Percentiles rank a stretch among this genome's conserved stretches.
Conservation (phyloP, 73 alveolate species). For the Symbiodinium pilosum region DNA sequence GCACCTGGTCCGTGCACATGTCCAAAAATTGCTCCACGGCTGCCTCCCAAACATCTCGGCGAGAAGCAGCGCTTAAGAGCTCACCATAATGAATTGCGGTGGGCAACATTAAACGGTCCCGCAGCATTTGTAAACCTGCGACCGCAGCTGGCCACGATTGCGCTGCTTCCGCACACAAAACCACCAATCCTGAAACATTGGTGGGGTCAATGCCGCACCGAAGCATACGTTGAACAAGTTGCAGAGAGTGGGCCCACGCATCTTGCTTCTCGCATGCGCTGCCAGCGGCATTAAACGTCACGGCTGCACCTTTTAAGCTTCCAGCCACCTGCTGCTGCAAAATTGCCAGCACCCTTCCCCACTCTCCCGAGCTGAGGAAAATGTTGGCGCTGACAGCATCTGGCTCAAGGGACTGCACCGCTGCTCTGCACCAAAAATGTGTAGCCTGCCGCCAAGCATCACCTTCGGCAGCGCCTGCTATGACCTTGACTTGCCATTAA, state of each 20-base stretch:
- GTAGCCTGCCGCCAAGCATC: neutral
- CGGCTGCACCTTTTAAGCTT: neutral
- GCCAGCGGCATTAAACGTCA: conserved; percentile 11
- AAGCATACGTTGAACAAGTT: neutral
- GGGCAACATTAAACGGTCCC: neutral
- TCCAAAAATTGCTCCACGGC: neutral
- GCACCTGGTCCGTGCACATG: neutral
- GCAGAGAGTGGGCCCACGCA: neutral
- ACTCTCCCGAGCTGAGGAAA: neutral
- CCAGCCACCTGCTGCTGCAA: neutral
- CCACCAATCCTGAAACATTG: neutral
- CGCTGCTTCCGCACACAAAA: conserved; percentile 3
- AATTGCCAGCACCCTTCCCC: neutral
- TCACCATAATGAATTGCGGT: neutral
- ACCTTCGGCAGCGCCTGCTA: neutral
- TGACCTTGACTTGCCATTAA: neutral
- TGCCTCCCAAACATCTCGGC: neutral
- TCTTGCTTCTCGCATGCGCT: conserved; percentile 45
- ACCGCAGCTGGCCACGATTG: conserved; percentile 40
- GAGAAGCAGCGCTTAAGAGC: neutral
- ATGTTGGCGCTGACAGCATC: neutral
- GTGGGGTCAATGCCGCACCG: neutral
- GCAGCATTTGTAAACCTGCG: neutral
- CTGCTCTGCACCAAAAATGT: neutral
- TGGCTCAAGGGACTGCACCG: neutral